Base-by-base conservation (phyloP, 2,329 filamentous ascomycete genomes). In the Xylaria sp. region DNA sequence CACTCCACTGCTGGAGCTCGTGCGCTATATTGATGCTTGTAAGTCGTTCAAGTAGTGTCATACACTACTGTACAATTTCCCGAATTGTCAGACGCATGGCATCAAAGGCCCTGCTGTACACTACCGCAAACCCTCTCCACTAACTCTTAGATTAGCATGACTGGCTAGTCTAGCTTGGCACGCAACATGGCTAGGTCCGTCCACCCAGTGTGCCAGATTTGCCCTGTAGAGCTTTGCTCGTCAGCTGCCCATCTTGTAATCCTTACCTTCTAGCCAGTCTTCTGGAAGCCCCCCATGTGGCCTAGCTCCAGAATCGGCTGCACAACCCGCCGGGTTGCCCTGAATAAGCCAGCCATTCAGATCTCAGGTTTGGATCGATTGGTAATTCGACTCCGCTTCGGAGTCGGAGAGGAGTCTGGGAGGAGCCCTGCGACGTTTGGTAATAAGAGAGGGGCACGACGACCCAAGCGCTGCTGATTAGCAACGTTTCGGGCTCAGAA, bases 391-490 rank as follows among this genome's bases (percentile, higher is more conserved):
- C 68, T 68, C 70, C 68, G 63, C 65, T 66, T 67, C 48, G 65
- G 56, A 49, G 68, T 58, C 68, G 49, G 59, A 61, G 68, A 69
- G 63, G 67, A 66, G 68, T 64, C 46, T 53, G 63, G 48, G 67
- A 67, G 61, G 44, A 62, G 46, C 38, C 38, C 53, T 64, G 67
- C 57, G 46, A 68, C 53, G 63, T 70, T 57, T 67, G 57, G 61
- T 59, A 66, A 64, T 69, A 65, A 68, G 70, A 68, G 70, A 63
- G 70, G 67, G 67, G 65, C 65, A 68, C 56, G 65, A 66, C 67
- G 54, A 65, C 62, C 64, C 54, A 67, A 65, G 62, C 56, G 64
- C 17, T 7, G 51, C 67, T 57, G 63, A 64, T 57, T 65, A 59
- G 65, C 54, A 57, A 48, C 54, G 66, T 62, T 36, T 59, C 60